A percentile compares a stretch with the other conserved stretches of the same genome.
Conservation (phyloP, 2,329 filamentous ascomycete species). For the Alternaria atra region DNA sequence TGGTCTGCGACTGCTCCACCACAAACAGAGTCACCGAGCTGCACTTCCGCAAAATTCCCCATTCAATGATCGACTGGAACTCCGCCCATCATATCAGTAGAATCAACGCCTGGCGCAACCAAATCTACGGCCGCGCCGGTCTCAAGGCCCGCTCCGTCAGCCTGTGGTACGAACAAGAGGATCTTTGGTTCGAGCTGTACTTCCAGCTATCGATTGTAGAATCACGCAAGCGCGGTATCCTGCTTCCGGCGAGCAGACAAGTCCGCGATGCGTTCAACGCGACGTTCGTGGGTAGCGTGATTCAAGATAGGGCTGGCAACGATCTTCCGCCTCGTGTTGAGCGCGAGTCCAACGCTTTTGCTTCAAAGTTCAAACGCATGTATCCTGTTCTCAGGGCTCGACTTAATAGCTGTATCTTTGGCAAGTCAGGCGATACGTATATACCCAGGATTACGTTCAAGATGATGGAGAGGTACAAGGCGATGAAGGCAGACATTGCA, state of each 20-base stretch:
- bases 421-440: constrained; percentile 20
- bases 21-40: constrained; percentile 19
- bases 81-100: constrained; percentile 24
- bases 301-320: constrained; percentile 8
- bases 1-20: constrained; percentile 21
- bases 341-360: constrained; percentile 21
- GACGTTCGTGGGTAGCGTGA: constrained; percentile 19
- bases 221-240: constrained; percentile 14
- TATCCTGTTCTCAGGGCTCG: constrained; percentile 7
- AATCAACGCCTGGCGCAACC: constrained; percentile 37
- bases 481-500: constrained; percentile 9
- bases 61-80: constrained; percentile 31
- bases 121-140: constrained; percentile 34
- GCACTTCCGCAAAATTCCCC: constrained; percentile 28
- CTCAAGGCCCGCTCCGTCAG: constrained; percentile 23
- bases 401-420: constrained; percentile 1
- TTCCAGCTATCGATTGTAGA: constrained; percentile 27
- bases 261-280: constrained; percentile 27
- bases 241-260: constrained; percentile 9
- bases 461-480: constrained; percentile 20
- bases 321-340: constrained; percentile 6
- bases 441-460: constrained; percentile 17
- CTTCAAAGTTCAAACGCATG: constrained; percentile 28
- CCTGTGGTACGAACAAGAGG: constrained; percentile 29
- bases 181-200: constrained; percentile 30